A percentile compares a stretch with the other conserved stretches of the same genome.
Evolutionary conservation across 192 early-diverging fungal species (phyloP).

Genomic region (Coemansia sp.): DNA sequence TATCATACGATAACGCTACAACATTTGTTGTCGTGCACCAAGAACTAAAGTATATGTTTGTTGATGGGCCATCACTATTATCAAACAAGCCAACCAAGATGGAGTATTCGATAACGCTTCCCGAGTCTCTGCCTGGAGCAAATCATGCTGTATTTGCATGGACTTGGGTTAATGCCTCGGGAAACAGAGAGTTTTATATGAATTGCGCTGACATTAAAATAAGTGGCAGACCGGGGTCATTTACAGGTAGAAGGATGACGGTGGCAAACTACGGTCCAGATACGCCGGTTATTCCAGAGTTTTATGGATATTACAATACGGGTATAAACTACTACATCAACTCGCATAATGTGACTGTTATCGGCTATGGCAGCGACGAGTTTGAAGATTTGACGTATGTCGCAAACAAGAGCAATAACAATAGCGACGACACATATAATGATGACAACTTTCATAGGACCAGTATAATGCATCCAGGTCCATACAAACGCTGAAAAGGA

Average conservation of each 20-base stretch:
- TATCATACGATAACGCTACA: conserved; percentile 52
- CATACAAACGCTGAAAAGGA: neutral
- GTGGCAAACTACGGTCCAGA: conserved; percentile 56
- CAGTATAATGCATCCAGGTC: neutral
- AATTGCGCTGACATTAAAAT: conserved; percentile 68
- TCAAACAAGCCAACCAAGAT: conserved; percentile 16
- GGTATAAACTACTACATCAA: conserved; percentile 19
- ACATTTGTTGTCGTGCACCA: conserved; percentile 60
- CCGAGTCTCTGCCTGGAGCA: conserved; percentile 28
- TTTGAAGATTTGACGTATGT: neutral
- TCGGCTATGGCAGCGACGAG: conserved; percentile 16
- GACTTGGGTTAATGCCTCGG: conserved; percentile 69
- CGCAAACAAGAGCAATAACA: neutral
- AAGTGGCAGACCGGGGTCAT: conserved; percentile 20
- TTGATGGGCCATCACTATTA: conserved; percentile 10
- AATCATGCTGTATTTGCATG: conserved; percentile 57
- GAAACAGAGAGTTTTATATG: conserved; percentile 68
- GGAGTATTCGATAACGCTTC: conserved; percentile 34
- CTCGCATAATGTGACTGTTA: conserved; percentile 19
- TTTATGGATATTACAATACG: conserved; percentile 16
- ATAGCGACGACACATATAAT: neutral
- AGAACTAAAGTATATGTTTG: conserved; percentile 36
- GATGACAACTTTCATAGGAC: neutral
- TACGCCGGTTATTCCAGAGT: conserved; percentile 32
- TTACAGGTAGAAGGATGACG: conserved; percentile 33